Percentiles rank a stretch among this genome's conserved stretches.
These are phyloP conservation scores for Chalciporus pseudorubinellus DNA, from an alignment of 768 basidiomycete species.

Conservation along the genomic window DNA sequence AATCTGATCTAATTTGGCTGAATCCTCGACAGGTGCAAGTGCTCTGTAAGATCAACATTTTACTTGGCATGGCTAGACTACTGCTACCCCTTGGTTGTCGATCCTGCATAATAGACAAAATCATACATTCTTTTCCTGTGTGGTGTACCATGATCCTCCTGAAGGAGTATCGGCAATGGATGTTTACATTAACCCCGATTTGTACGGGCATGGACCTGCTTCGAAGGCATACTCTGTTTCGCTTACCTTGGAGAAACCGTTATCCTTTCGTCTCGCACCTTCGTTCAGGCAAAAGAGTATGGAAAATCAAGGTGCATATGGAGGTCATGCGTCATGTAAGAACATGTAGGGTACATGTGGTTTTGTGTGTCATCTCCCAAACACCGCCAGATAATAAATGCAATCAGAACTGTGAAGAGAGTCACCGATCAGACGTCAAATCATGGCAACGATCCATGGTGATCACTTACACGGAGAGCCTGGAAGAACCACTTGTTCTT, in stretches of 20 bases:
- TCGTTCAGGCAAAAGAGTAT: not conserved
- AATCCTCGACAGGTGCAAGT: slow-evolving; percentile 41
- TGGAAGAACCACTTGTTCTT: slow-evolving; percentile 99
- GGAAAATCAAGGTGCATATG: slow-evolving; percentile 14
- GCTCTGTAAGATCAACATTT: slow-evolving; percentile 37
- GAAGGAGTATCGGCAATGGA: not conserved
- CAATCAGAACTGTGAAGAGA: slow-evolving; percentile 35
- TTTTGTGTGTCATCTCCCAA: slow-evolving; percentile 32
- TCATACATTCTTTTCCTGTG: slow-evolving; percentile 17
- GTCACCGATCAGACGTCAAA: slow-evolving; percentile 3
- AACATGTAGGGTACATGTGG: slow-evolving; percentile 39
- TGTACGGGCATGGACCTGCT: too few species aligned
- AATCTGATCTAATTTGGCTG: not conserved
- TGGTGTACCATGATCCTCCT: not conserved
- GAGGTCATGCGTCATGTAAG: slow-evolving; percentile 25
- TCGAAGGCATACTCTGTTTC: not conserved
- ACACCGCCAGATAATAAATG: slow-evolving; percentile 10
- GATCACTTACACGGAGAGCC: slow-evolving; percentile 63
- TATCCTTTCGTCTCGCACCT: not conserved
- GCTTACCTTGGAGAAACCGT: not conserved
- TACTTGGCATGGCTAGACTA: slow-evolving; percentile 12
- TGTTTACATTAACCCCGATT: not conserved
- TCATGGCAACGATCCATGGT: not conserved
- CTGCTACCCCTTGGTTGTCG: slow-evolving; percentile 10
- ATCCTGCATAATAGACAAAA: slow-evolving; percentile 21